A percentile compares a stretch with the other conserved stretches of the same genome.
phyloP scores from a whole-genome alignment of 805 yeast genomes.

The Hyphopichia homilentoma region DNA sequence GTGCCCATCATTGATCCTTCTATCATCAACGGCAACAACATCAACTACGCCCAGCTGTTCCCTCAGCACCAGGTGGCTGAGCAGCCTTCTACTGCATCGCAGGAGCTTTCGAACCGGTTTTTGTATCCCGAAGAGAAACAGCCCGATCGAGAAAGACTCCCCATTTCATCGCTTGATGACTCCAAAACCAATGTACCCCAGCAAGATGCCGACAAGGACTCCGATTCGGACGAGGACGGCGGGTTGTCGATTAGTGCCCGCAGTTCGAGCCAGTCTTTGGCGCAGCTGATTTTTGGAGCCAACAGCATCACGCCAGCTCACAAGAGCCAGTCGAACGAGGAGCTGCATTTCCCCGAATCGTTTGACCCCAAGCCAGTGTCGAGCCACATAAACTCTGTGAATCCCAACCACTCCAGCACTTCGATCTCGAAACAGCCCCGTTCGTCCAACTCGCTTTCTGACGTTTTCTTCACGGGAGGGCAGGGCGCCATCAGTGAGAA shows the following conservation, averaged over 20 bases:
- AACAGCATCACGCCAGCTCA: conserved; percentile 9
- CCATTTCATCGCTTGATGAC: conserved; percentile 15
- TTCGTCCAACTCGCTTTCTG: conserved; percentile 36
- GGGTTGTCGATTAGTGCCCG: conserved; percentile 38
- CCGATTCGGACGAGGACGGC: conserved; percentile 25
- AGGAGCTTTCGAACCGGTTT: neutral
- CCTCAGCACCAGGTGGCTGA: conserved; percentile 5
- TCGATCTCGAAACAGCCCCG: conserved; percentile 38
- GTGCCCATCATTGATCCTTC: conserved; percentile 26
- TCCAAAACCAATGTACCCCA: conserved; percentile 6
- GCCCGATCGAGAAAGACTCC: conserved; percentile 9
- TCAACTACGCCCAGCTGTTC: conserved; percentile 4
- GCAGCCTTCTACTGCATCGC: conserved; percentile 4
- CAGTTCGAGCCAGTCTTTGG: conserved; percentile 39
- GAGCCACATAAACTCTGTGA: conserved; percentile 23
- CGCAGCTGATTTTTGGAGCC: conserved; percentile 35
- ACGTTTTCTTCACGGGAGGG: conserved; percentile 32
- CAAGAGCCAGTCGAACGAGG: conserved; percentile 3
- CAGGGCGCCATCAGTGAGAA: conserved; percentile 8
- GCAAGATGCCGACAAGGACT: conserved; percentile 15
- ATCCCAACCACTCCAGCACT: conserved; percentile 32
- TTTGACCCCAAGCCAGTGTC: conserved; percentile 21
- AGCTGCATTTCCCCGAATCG: conserved; percentile 18
- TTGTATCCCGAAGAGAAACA: conserved; percentile 1
- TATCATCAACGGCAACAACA: conserved; percentile 9